Evolutionary conservation across 441 rosid species (phyloP), one percentile per base, ranked within the genome.

Genomic region (Brassica hybrid): DNA sequence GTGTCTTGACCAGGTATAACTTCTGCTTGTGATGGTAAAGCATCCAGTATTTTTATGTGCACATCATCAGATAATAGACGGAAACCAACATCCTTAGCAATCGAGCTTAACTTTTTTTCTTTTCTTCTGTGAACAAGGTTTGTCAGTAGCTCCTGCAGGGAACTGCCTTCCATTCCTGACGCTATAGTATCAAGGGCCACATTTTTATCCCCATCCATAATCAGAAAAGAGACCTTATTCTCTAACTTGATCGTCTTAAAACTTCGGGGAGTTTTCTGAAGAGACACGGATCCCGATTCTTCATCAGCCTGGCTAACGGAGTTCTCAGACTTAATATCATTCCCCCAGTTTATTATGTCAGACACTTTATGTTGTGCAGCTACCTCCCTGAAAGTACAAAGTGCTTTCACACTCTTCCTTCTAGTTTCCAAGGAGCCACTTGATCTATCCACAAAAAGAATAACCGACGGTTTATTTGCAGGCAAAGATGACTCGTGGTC

Each of bases 51-150:
- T 84, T 90, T 86, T 71, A 92, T 74, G 76, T 85, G 83, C 54
- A 88, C 19, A 82, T 94, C 98, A 80, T 91, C 88, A 4, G 97
- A 92, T 74, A 96, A 81, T 66, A 96, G 93, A 73, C 86, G 91
- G 85, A 96, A 92, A 70, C 99, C 99, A 67, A 73, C 86, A 77
- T 90, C 91, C 85, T 94, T 94, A 58, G 98, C 99, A 54, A 94
- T 83, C 66, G 87, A 85, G 82, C 94, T 90, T 75, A 96, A 80
- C 73, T 88, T 89, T 32, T 74, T 79, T 79, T 84, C 92, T 73
- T 88, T 84, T 80, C 85, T 91, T 75, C 88, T 84, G 76, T 91
- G 89, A 81, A 93, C 79, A 82, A 96, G 79, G 68, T 86, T 76
- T 54, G 71, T 77, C 82, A 96, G 86, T 76, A 89, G 80, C 82